These are phyloP conservation scores for Pinus albicaulis DNA, from an alignment of 75 land plant species.

Conservation along the genomic window DNA sequence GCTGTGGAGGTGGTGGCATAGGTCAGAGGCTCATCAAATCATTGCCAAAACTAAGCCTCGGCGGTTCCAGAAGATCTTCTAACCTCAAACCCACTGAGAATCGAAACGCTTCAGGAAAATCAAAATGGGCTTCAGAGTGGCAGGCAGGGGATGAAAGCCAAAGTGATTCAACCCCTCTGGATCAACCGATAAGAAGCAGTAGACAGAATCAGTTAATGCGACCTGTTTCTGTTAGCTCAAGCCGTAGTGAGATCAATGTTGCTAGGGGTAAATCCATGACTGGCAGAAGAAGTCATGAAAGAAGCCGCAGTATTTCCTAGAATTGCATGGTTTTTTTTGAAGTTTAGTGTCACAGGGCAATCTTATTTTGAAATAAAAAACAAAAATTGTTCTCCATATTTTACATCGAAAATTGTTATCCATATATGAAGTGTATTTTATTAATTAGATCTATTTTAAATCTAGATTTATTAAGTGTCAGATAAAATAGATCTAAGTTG, in stretches of 20 bases:
- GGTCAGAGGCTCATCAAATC: not conserved
- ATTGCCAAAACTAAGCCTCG: not conserved
- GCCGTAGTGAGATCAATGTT: not conserved
- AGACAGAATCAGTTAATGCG: not conserved
- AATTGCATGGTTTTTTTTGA: too few species aligned
- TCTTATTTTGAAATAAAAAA: too few species aligned
- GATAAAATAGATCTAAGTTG: too few species aligned
- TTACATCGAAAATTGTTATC: too few species aligned
- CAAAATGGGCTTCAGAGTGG: not conserved
- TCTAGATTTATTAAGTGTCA: too few species aligned
- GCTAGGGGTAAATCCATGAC: not conserved
- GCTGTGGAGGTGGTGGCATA: constrained; percentile 3
- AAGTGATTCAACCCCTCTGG: not conserved
- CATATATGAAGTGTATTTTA: too few species aligned
- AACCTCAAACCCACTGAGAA: not conserved
- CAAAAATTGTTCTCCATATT: too few species aligned
- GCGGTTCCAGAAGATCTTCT: not conserved
- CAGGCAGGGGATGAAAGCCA: not conserved
- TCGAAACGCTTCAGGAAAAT: not conserved
- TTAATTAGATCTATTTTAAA: too few species aligned
- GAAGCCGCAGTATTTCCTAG: not conserved
- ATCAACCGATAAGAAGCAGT: not conserved
- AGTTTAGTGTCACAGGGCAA: too few species aligned
- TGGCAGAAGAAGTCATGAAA: not conserved
- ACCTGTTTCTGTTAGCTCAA: not conserved